Percentiles rank a stretch among this genome's conserved stretches.
Evolutionary conservation across 2,329 filamentous ascomycete genomes (phyloP).

Genomic region (Cordyceps cateniannulata): DNA sequence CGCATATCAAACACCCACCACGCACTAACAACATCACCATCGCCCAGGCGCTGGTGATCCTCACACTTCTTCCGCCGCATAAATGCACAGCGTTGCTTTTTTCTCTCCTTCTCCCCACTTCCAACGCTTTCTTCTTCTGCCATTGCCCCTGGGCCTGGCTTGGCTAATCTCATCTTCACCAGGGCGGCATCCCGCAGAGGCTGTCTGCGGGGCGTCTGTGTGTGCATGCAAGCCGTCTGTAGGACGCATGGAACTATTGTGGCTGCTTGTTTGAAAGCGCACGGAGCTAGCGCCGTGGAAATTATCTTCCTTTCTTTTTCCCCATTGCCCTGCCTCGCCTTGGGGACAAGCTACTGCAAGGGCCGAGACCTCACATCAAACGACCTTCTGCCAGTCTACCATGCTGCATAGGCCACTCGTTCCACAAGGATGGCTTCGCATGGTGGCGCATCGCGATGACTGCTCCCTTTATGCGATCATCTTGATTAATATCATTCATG

Average conservation of each 20-base stretch:
- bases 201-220: slow-evolving; percentile 9
- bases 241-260: not conserved
- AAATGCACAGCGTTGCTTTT: not conserved
- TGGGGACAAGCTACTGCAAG: slow-evolving; percentile 6
- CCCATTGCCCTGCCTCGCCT: slow-evolving; percentile 6
- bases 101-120: not conserved
- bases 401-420: too few relatives aligned
- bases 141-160: not conserved
- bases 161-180: slow-evolving; percentile 2
- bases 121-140: not conserved
- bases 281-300: not conserved
- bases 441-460: not conserved
- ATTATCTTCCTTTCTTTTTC: slow-evolving; percentile 10
- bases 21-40: not conserved
- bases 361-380: slow-evolving; percentile 11
- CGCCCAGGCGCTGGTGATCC: not conserved
- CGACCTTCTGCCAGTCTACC: not conserved
- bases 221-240: not conserved
- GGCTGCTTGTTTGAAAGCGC: not conserved
- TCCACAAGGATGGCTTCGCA: not conserved
- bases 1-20: slow-evolving; percentile 2
- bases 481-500: slow-evolving; percentile 7
- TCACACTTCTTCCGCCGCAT: not conserved
- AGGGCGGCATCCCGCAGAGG: not conserved
- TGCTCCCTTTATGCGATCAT: not conserved